Evolutionary conservation across 371 early-diverging fungal genomes (phyloP), one percentile per base, ranked within the genome.

Genomic region (Haplosporangium sp.): DNA sequence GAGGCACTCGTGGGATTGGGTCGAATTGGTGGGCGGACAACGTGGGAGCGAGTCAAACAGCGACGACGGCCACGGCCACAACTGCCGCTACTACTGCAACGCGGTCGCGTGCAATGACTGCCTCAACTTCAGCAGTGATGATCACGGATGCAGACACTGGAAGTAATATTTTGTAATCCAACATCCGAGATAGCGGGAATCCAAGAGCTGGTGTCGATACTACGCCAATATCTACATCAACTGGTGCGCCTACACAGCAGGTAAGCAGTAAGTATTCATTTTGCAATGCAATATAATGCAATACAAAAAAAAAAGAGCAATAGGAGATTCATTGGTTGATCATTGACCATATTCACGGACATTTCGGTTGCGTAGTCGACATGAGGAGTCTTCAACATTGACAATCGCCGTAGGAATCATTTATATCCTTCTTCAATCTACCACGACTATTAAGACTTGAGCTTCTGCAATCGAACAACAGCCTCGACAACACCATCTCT

Each of bases 11-110:
- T 2, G 61, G 60, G 1, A 20, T 41, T 13, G 51, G 59, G 1
- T 41, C 67, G 3, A 62, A 63, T 41, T 63, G 64, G 61, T 29
- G 46, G 40, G 61, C 55, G 1, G 69, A 62, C 9, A 47, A 36
- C 9, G 16, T 45, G 29, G 20, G 29, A 29, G 3, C 2, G 43
- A 18, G 20, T 10, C 50, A 21, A 50, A 21, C 10, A 45, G 23
- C 23, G 38, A 16, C 0, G 14, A 23, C 6, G 42, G n/a, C 41
- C 38, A 38, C 20, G 18, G 0, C 53, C 41, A 23, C 43, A 6
- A 18, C 62, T 16, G 21, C 20, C 20, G 29, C 47, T 4, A 13
- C 57, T 13, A 43, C 48, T 21, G 23, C 50, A 13, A 41, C 13
- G 18, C 29, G 29, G 29, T 4, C 29, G 29, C 29, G 4, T 29